Conservation (phyloP, 2,329 filamentous ascomycete genomes). For the Davidsoniella australis region DNA sequence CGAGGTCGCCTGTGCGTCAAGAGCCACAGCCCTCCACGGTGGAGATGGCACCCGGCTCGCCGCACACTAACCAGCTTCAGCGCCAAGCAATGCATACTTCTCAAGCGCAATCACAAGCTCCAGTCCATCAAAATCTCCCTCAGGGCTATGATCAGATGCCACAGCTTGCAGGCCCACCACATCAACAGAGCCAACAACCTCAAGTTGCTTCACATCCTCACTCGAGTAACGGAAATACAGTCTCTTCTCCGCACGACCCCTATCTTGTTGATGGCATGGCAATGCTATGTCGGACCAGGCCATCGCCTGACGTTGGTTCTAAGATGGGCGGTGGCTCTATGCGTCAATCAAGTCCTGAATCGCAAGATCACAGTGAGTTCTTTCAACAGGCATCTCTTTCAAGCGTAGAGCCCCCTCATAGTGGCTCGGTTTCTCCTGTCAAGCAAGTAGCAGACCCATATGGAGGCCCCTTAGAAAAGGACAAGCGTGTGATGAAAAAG, state of each 20-base stretch:
- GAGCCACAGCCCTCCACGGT: neutral
- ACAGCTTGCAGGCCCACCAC: neutral
- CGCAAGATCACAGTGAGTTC: conserved; percentile 62
- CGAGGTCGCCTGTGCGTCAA: neutral
- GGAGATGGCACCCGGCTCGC: neutral
- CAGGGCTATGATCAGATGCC: conserved; percentile 1
- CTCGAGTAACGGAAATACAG: too few species aligned
- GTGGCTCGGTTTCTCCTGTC: conserved; percentile 54
- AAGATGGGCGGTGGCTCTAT: conserved; percentile 32
- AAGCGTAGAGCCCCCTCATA: conserved; percentile 56
- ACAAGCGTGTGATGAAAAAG: conserved; percentile 51
- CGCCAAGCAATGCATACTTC: neutral
- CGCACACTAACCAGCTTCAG: conserved; percentile 1
- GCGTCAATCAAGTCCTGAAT: conserved; percentile 70
- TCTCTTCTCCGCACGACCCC: conserved; percentile 64
- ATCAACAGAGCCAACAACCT: conserved; percentile 10
- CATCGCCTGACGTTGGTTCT: conserved; percentile 33
- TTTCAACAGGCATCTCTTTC: conserved; percentile 81
- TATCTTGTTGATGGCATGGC: conserved; percentile 95
- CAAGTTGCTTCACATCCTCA: conserved; percentile 10
- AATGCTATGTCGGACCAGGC: conserved; percentile 74
- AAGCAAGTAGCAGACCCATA: conserved; percentile 38
- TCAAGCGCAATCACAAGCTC: neutral
- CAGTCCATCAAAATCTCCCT: neutral
- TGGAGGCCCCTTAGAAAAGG: conserved; percentile 42